Conservation (phyloP, 345 rosid genomes). For the Pistacia vera region DNA sequence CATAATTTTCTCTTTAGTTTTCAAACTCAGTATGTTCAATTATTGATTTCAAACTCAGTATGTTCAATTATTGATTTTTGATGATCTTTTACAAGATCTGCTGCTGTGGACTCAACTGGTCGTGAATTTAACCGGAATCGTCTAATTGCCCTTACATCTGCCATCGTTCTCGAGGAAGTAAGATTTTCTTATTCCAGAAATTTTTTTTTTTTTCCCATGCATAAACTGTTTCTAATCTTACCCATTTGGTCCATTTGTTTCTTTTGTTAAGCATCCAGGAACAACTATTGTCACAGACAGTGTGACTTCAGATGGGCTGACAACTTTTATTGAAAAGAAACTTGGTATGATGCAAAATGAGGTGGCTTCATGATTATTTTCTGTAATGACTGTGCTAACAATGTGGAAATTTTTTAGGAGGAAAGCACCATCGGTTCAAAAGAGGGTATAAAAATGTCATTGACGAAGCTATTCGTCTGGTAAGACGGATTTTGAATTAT, state of each 20-base stretch:
- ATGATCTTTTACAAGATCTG: slow-evolving; percentile 61
- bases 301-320: slow-evolving; percentile 95
- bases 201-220: no score
- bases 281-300: slow-evolving; percentile 96
- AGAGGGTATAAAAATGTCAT: slow-evolving; percentile 98
- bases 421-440: slow-evolving; percentile 94
- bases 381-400: slow-evolving; percentile 12
- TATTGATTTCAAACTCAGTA: not conserved
- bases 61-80: not conserved
- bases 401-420: slow-evolving; percentile 50
- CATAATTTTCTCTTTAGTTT: not conserved
- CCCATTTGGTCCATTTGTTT: not conserved
- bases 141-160: slow-evolving; percentile 86
- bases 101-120: slow-evolving; percentile 96
- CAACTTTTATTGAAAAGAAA: slow-evolving; percentile 82
- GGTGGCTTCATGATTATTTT: slow-evolving; percentile 1
- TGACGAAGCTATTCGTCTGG: slow-evolving; percentile 95
- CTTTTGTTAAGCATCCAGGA: slow-evolving; percentile 79
- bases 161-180: slow-evolving; percentile 96
- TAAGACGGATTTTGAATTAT: slow-evolving; percentile 33
- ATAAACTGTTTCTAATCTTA: not conserved
- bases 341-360: slow-evolving; percentile 59
- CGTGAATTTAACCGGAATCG: slow-evolving; percentile 91
- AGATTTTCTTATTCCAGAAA: slow-evolving; percentile 24
- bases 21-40: not conserved